Evolutionary conservation across 2,329 filamentous ascomycete genomes (phyloP).

Genomic region (Arthrobotrys musiformis): DNA sequence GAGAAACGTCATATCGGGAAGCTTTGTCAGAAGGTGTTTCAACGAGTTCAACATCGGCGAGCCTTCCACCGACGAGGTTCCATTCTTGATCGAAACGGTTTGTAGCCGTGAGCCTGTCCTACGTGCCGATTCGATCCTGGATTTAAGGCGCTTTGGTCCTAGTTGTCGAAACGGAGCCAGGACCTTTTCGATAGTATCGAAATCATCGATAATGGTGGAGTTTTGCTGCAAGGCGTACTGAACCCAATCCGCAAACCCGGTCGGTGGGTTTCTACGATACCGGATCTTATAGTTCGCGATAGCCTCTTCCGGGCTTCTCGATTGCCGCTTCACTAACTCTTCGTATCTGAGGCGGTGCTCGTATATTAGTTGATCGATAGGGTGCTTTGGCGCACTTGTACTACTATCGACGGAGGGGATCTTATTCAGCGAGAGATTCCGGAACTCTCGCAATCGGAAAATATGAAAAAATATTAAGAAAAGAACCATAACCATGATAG

Average conservation of each 20-base stretch:
- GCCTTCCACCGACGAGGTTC: not conserved
- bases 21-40: not conserved
- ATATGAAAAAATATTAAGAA: not conserved
- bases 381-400: not conserved
- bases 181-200: slow-evolving; percentile 21
- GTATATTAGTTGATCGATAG: not conserved
- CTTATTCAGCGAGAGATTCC: too few relatives aligned
- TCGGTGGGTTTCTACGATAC: not conserved
- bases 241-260: slow-evolving; percentile 11
- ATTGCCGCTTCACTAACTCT: not conserved
- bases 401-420: not conserved
- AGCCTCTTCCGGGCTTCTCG: slow-evolving; percentile 2
- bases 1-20: slow-evolving; percentile 14
- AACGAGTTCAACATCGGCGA: not conserved
- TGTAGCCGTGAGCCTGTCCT: not conserved
- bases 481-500: not conserved
- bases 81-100: not conserved
- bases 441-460: too few relatives aligned
- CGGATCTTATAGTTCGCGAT: slow-evolving; percentile 5
- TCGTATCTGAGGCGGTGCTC: not conserved
- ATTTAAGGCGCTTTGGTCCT: not conserved
- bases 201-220: slow-evolving; percentile 11
- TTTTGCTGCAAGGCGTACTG: not conserved
- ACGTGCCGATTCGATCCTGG: slow-evolving; percentile 3
- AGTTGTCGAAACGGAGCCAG: not conserved